phyloP scores from a whole-genome alignment of 148 eudicot genomes.

The Beta vulgaris region DNA sequence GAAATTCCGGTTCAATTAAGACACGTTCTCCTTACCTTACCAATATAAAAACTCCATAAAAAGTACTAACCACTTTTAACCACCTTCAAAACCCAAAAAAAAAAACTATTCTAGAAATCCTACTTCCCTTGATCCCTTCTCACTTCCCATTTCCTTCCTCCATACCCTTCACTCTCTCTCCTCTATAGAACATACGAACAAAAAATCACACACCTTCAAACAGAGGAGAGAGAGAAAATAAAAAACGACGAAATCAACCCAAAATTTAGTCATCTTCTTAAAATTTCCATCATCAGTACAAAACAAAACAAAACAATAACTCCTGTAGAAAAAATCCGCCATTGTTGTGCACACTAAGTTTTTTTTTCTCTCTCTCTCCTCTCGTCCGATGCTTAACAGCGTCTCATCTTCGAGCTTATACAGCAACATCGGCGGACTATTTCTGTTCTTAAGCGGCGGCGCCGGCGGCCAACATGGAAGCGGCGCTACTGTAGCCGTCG shows the following conservation, averaged over 20 bases:
- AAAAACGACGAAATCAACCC: neutral
- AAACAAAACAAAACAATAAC: neutral
- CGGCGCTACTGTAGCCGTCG: conserved; percentile 41
- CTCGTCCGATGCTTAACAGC: conserved; percentile 29
- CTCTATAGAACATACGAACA: neutral
- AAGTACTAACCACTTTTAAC: too few relatives aligned
- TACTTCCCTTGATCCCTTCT: neutral
- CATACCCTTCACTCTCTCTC: conserved; percentile 6
- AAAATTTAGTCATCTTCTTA: neutral
- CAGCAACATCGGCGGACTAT: conserved; percentile 35
- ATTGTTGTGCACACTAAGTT: neutral
- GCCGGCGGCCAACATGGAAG: conserved; percentile 36
- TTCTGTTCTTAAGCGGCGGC: conserved; percentile 23
- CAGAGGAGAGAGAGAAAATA: conserved; percentile 10
- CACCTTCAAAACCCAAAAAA: neutral
- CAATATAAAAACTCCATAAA: too few relatives aligned
- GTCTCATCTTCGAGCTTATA: conserved; percentile 22
- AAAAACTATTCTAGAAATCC: neutral
- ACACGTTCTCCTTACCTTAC: too few relatives aligned
- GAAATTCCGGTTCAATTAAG: too few relatives aligned
- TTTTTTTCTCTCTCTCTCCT: conserved; percentile 11
- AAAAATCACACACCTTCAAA: neutral
- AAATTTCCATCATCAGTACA: neutral
- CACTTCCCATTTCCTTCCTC: neutral
- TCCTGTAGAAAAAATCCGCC: neutral